These are phyloP conservation scores for Metschnikowia sp. DNA, from an alignment of 805 yeast genomes.

Conservation along the genomic window DNA sequence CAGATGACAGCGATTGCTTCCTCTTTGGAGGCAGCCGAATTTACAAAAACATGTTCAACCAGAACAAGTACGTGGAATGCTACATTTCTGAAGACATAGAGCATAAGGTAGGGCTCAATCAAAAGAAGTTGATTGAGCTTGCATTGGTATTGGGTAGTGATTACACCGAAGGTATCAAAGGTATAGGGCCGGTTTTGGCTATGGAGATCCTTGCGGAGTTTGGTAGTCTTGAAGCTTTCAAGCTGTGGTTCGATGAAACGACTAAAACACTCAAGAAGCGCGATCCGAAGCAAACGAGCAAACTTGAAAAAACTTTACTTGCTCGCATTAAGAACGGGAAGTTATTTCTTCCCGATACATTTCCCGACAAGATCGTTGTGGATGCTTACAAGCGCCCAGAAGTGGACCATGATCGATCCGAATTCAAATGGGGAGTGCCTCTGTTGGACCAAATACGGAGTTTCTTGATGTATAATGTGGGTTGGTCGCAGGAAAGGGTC, in stretches of 20 bases:
- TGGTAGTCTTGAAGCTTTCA: conserved; percentile 41
- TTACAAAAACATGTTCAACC: conserved; percentile 92
- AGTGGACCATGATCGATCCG: conserved; percentile 76
- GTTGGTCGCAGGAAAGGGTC: conserved; percentile 74
- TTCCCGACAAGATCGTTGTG: conserved; percentile 66
- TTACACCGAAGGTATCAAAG: conserved; percentile 88
- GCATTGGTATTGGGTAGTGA: conserved; percentile 91
- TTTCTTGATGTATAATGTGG: conserved; percentile 64
- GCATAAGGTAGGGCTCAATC: conserved; percentile 59
- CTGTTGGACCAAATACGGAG: conserved; percentile 74
- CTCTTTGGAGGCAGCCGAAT: conserved; percentile 83
- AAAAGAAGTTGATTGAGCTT: conserved; percentile 66
- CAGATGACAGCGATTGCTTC: conserved; percentile 97
- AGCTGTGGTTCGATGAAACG: conserved; percentile 56
- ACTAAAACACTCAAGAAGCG: conserved; percentile 33
- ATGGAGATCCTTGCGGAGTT: conserved; percentile 90
- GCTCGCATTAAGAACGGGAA: conserved; percentile 52
- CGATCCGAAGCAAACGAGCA: conserved; percentile 36
- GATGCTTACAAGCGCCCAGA: conserved; percentile 79
- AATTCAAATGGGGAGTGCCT: conserved; percentile 88
- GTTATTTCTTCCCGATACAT: conserved; percentile 53
- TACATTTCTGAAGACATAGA: conserved; percentile 61
- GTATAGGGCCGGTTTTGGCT: conserved; percentile 91
- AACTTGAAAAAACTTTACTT: conserved; percentile 57
- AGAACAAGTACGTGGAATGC: conserved; percentile 86